phyloP scores from a whole-genome alignment of 2,329 filamentous ascomycete genomes.

The Fusarium pilosicola region DNA sequence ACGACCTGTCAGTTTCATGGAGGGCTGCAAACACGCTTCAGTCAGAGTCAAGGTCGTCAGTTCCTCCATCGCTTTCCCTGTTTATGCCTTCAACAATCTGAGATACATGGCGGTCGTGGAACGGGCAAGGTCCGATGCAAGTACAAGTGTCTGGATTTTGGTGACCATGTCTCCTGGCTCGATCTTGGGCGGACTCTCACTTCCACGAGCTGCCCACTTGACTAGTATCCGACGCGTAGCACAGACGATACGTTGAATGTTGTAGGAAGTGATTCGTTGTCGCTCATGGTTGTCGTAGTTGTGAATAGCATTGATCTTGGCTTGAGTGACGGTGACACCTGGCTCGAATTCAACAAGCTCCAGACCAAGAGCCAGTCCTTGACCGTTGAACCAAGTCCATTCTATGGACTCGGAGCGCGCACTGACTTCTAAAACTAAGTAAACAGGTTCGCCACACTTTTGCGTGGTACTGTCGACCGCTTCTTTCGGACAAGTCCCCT shows the following conservation, averaged over 20 bases:
- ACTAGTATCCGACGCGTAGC: too few species aligned
- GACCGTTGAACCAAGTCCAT: neutral
- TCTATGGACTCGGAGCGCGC: neutral
- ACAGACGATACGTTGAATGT: neutral
- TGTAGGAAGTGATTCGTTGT: neutral
- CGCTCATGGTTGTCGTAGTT: neutral
- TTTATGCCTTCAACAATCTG: neutral
- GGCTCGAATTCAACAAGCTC: neutral
- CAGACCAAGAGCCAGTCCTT: neutral
- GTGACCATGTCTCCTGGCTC: neutral
- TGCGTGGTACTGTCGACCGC: neutral
- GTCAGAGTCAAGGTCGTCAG: neutral
- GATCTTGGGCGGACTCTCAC: neutral
- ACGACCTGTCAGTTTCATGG: neutral
- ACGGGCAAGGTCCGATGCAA: neutral
- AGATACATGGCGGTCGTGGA: neutral
- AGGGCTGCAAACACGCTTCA: neutral
- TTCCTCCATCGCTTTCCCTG: neutral
- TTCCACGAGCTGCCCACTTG: neutral
- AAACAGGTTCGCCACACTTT: neutral
- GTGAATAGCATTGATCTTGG: neutral
- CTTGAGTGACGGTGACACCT: neutral
- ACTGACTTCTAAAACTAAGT: neutral
- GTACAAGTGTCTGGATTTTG: neutral
- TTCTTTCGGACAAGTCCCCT: neutral